Conservation (phyloP, 2,329 filamentous ascomycete genomes). For the Hansfordia pulvinata region DNA sequence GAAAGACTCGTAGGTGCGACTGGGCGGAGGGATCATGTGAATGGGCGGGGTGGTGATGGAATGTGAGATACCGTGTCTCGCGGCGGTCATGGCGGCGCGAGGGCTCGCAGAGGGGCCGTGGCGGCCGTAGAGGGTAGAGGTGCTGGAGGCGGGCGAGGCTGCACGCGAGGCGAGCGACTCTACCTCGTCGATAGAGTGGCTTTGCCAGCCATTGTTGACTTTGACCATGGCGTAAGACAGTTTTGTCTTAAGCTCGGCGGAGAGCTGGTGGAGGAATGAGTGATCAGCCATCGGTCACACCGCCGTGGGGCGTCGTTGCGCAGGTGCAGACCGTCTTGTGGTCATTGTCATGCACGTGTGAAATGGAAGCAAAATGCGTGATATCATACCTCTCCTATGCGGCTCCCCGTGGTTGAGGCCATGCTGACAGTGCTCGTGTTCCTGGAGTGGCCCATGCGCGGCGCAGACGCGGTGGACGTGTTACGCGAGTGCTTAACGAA, state of each 20-base stretch:
- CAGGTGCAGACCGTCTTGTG: too few relatives aligned
- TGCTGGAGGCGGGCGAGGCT: constrained; percentile 47
- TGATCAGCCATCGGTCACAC: too few relatives aligned
- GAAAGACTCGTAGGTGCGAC: constrained; percentile 26
- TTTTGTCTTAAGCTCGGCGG: constrained; percentile 67
- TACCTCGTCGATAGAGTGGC: constrained; percentile 62
- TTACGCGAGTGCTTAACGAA: constrained; percentile 43
- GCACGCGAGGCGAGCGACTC: constrained; percentile 60
- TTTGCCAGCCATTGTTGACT: constrained; percentile 80
- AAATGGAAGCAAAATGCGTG: constrained; percentile 3
- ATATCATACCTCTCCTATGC: constrained; percentile 61
- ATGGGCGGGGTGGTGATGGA: constrained; percentile 14
- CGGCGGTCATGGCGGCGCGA: constrained; percentile 23
- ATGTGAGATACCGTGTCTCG: constrained; percentile 19
- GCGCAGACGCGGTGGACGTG: constrained; percentile 29
- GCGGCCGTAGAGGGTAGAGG: constrained; percentile 38
- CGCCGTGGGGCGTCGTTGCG: too few relatives aligned
- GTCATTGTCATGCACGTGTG: constrained; percentile 7
- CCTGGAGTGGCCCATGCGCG: constrained; percentile 46
- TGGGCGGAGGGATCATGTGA: constrained; percentile 10
- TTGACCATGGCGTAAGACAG: constrained; percentile 91
- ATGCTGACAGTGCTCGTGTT: constrained; percentile 56
- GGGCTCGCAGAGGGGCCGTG: constrained; percentile 41
- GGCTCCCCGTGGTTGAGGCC: constrained; percentile 48
- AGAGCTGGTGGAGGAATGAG: constrained; percentile 52